Evolutionary conservation across 306 rosid genomes (phyloP).

Genomic region (Lithocarpus polystachyus): DNA sequence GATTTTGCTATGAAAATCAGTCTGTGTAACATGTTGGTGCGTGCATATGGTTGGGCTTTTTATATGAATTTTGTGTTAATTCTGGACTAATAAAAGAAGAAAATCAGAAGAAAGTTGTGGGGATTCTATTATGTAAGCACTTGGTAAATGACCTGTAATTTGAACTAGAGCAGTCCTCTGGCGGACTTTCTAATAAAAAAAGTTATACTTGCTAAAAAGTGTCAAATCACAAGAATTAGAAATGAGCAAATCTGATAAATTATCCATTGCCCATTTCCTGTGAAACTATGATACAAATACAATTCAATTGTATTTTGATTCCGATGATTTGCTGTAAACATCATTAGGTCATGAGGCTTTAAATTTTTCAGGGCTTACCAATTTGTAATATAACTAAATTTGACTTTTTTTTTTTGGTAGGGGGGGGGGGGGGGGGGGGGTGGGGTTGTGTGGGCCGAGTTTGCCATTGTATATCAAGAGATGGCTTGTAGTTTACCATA

Average conservation of each 20-base stretch:
- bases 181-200: not conserved
- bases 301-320: not conserved
- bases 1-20: not conserved
- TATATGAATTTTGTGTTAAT: not conserved
- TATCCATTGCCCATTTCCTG: not conserved
- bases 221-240: not conserved
- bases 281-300: not conserved
- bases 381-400: no score
- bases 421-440: no score
- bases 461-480: not conserved
- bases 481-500: not conserved
- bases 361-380: not conserved
- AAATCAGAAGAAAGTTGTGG: not conserved
- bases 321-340: not conserved
- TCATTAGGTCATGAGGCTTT: not conserved
- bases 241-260: not conserved
- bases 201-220: not conserved
- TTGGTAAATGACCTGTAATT: not conserved
- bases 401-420: no score
- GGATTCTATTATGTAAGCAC: not conserved
- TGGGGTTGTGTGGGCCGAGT: no score
- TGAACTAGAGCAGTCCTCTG: no score
- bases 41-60: not conserved
- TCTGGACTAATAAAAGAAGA: not conserved
- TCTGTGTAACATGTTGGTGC: not conserved